Conservation (phyloP, 108 stramenopile species). For the Pseudonitzschia multiseries region DNA sequence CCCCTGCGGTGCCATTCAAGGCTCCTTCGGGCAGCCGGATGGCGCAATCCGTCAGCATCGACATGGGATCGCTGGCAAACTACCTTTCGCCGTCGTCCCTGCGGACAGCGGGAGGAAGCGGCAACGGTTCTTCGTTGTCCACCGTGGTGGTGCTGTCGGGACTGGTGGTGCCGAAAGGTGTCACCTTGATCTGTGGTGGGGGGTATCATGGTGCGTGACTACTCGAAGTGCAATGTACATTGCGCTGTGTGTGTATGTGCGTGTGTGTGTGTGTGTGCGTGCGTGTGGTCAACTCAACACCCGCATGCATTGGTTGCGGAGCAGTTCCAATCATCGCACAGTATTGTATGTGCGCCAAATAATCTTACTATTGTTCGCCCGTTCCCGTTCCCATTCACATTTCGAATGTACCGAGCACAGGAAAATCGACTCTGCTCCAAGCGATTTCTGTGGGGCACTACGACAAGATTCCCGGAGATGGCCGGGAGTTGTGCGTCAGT, state of each 20-base stretch:
- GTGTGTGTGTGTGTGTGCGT: no score
- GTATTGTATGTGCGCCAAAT: no score
- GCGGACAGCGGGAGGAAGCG: background rate
- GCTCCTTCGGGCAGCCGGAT: slow-evolving; percentile 60
- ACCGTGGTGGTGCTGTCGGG: slow-evolving; percentile 65
- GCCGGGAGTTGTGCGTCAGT: slow-evolving; percentile 91
- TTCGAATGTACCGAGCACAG: background rate
- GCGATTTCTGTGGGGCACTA: slow-evolving; percentile 92
- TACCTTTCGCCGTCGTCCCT: slow-evolving; percentile 18
- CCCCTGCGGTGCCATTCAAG: slow-evolving; percentile 55
- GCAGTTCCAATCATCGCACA: no score
- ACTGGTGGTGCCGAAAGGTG: slow-evolving; percentile 90
- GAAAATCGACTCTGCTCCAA: slow-evolving; percentile 90
- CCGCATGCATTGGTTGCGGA: no score
- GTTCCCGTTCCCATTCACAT: no score
- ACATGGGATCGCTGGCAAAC: slow-evolving; percentile 51
- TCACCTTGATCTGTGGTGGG: slow-evolving; percentile 96
- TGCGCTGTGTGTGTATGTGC: no score
- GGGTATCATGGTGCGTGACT: slow-evolving; percentile 83
- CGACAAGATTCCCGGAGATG: slow-evolving; percentile 95
- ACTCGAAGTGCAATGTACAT: background rate
- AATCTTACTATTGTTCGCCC: no score
- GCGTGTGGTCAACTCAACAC: background rate
- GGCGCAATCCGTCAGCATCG: slow-evolving; percentile 39
- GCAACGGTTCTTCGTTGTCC: no score